These are phyloP conservation scores for Pleurotus giganteus DNA, from an alignment of 768 basidiomycete genomes.

Conservation along the genomic window DNA sequence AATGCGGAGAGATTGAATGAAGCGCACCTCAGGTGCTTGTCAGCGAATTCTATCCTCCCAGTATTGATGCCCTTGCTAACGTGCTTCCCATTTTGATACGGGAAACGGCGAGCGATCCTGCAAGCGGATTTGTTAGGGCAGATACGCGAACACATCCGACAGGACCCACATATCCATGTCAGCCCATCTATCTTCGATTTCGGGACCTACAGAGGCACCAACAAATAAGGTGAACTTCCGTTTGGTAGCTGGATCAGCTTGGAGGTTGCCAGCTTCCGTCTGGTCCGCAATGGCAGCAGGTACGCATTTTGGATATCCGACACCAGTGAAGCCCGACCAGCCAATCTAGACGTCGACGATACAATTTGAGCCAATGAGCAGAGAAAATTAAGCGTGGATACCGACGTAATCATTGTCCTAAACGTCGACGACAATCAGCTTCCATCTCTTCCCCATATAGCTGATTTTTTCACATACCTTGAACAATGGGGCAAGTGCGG, in stretches of 20 bases:
- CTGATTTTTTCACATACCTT: conserved; percentile 25
- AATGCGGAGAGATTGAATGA: not conserved
- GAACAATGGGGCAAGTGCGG: conserved; percentile 41
- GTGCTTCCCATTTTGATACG: conserved; percentile 50
- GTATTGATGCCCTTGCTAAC: conserved; percentile 47
- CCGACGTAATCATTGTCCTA: conserved; percentile 48
- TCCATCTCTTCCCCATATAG: not conserved
- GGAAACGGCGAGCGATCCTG: conserved; percentile 43
- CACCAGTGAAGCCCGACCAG: conserved; percentile 51
- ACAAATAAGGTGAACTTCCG: conserved; percentile 48
- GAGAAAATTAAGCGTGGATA: conserved; percentile 2
- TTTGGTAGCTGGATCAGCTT: conserved; percentile 39
- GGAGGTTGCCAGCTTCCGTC: conserved; percentile 40
- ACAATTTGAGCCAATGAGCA: not conserved
- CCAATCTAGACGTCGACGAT: conserved; percentile 33
- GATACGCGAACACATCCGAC: not conserved
- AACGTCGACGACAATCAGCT: not conserved
- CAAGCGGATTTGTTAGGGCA: not conserved
- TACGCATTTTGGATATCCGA: conserved; percentile 46
- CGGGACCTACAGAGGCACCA: conserved; percentile 45
- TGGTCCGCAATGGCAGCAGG: conserved; percentile 48
- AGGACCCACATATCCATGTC: conserved; percentile 39
- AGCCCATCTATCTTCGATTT: conserved; percentile 49
- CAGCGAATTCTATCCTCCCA: conserved; percentile 44
- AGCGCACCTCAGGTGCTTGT: conserved; percentile 45